A percentile compares a stretch with the other conserved stretches of the same genome.
These are phyloP conservation scores for Keithomyces neogunnii DNA, from an alignment of 2,329 filamentous ascomycete species.

Conservation along the genomic window DNA sequence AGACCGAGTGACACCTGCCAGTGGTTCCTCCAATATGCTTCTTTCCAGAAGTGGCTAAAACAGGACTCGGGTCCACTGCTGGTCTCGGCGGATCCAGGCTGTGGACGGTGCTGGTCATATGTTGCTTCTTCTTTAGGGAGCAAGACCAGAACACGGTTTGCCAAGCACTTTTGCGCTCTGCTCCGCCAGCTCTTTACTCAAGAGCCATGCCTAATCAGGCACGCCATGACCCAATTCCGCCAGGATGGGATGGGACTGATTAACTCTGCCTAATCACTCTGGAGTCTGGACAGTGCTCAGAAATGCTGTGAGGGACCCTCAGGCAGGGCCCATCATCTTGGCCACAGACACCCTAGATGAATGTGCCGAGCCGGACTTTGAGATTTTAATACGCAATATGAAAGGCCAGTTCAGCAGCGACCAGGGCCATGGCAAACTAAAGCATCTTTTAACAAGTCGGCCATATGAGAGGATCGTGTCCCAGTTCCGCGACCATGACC, in stretches of 20 bases:
- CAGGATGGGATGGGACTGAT: conserved; percentile 17
- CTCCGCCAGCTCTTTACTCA: conserved; percentile 29
- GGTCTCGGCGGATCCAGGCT: conserved; percentile 29
- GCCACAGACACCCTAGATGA: conserved; percentile 33
- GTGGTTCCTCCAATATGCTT: conserved; percentile 23
- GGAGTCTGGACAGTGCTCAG: conserved; percentile 22
- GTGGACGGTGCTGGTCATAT: conserved; percentile 27
- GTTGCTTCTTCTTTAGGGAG: conserved; percentile 37
- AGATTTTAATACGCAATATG: conserved; percentile 10
- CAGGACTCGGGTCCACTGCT: conserved; percentile 20
- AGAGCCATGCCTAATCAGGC: conserved; percentile 19
- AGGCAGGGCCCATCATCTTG: conserved; percentile 21
- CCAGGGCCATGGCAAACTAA: conserved; percentile 12
- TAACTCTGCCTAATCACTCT: conserved; percentile 14
- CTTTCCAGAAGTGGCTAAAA: conserved; percentile 20
- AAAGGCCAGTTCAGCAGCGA: neutral
- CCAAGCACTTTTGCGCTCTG: conserved; percentile 27
- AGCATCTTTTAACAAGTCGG: conserved; percentile 26
- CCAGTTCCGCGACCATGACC: conserved; percentile 10
- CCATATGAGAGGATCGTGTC: conserved; percentile 21
- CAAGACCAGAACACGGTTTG: conserved; percentile 23
- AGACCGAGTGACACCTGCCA: conserved; percentile 17
- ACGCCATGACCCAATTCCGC: conserved; percentile 19
- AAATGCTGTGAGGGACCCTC: conserved; percentile 14
- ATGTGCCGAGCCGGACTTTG: conserved; percentile 17